Base-by-base conservation (phyloP, 768 basidiomycete genomes). In the Podaxis sp. region DNA sequence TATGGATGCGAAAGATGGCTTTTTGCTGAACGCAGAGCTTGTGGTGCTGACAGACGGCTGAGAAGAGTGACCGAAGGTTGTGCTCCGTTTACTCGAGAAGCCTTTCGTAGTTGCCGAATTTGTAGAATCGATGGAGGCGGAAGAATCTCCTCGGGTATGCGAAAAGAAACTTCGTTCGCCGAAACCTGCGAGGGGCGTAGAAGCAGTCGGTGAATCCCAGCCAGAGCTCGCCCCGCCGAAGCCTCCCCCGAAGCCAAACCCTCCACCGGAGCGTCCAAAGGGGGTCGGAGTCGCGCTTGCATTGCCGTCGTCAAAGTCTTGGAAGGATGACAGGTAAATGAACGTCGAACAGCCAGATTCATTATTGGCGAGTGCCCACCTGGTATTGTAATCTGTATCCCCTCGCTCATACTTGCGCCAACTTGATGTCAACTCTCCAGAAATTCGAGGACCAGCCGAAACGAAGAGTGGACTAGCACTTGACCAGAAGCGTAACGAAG, bases 231-330 rank as follows among this genome's bases (percentile, higher is more conserved):
- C 68, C 11, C 76, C 73, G 46, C 76, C 72, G 62, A 73, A 73
- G 41, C 73, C 76, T 57, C 71, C 72, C 58, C 76, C 75, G 37
- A 80, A 80, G 52, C 81, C 82, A 70, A 77, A 77, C 20, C 82
- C 83, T 57, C 33, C 61, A 20, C 61, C 61, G 22, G 82, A 73
- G 36, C 90, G 86, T 59, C 89, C 88, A 75, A 93, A 93, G 1
- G 90, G 86, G 58, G 84, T 85, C 22, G 90, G 85, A 2, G 83
- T 80, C 55, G 82, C 76, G 63, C 75, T 75, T 65, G 82, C 84
- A 67, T 90, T 87, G 65, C 90, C 89, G 67, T 92, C 91, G 68
- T 88, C 89, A 74, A 94, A 89, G 72, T 91, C 92, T 94, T 68
- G 36, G 62, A 51, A 48, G 66, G 67, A 66, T 48, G 46, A 60